A percentile compares a stretch with the other conserved stretches of the same genome.
Evolutionary conservation across 495 filamentous ascomycete genomes (phyloP).

Genomic region (Penicillium turbatum): DNA sequence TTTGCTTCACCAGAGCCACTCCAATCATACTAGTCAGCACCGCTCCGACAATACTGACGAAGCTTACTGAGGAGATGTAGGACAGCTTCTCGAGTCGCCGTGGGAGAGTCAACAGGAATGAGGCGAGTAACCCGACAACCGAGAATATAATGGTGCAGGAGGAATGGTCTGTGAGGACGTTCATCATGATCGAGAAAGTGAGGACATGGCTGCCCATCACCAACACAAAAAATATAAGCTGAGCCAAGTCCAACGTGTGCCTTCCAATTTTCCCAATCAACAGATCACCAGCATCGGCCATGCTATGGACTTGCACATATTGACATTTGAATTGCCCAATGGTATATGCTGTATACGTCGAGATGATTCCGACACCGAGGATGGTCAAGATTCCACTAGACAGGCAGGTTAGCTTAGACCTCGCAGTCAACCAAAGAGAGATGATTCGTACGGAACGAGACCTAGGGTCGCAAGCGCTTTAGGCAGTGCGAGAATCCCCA

Average conservation of each 20-base stretch:
- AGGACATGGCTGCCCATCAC: constrained; percentile 70
- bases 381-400: constrained; percentile 48
- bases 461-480: constrained; percentile 54
- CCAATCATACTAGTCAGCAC: constrained; percentile 63
- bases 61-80: constrained; percentile 56
- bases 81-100: constrained; percentile 52
- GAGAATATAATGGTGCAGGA: constrained; percentile 61
- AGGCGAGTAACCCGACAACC: constrained; percentile 54
- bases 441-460: constrained; percentile 44
- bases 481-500: constrained; percentile 58
- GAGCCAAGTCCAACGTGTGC: constrained; percentile 53
- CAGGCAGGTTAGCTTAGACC: constrained; percentile 50
- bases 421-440: not conserved
- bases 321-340: constrained; percentile 64
- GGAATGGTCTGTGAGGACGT: constrained; percentile 55
- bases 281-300: constrained; percentile 62
- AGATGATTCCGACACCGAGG: constrained; percentile 57
- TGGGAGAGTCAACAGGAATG: constrained; percentile 57
- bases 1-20: constrained; percentile 37
- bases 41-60: constrained; percentile 58
- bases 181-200: constrained; percentile 67
- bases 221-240: constrained; percentile 61
- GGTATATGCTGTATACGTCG: constrained; percentile 67
- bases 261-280: constrained; percentile 55
- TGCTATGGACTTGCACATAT: constrained; percentile 58